Evolutionary conservation across 2,329 filamentous ascomycete species (phyloP).

Genomic region (Diaporthe caulivora): DNA sequence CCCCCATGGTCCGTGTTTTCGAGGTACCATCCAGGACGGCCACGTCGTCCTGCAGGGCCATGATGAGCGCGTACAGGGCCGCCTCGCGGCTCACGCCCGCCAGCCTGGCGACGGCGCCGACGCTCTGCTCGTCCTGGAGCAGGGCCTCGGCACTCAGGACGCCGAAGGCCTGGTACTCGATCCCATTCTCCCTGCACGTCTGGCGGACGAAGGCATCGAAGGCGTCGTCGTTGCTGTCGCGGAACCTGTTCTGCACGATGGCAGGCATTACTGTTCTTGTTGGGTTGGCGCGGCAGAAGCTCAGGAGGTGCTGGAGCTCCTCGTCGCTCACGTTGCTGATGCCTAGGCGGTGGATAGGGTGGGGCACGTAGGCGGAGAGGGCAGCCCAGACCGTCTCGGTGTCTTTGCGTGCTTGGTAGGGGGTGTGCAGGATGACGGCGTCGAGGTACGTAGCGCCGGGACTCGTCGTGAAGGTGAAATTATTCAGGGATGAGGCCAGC

Average conservation of each 20-base stretch:
- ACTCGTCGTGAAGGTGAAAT: slow-evolving; percentile 62
- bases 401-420: slow-evolving; percentile 56
- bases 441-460: slow-evolving; percentile 67
- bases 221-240: slow-evolving; percentile 55
- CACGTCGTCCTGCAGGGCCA: slow-evolving; percentile 54
- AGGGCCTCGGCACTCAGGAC: slow-evolving; percentile 61
- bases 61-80: slow-evolving; percentile 61
- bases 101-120: slow-evolving; percentile 56
- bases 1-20: slow-evolving; percentile 38
- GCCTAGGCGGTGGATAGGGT: slow-evolving; percentile 74
- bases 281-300: slow-evolving; percentile 55
- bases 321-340: slow-evolving; percentile 79
- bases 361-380: slow-evolving; percentile 75
- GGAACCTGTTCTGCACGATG: slow-evolving; percentile 83
- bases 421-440: slow-evolving; percentile 80
- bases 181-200: slow-evolving; percentile 56
- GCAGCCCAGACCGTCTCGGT: slow-evolving; percentile 75
- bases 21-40: slow-evolving; percentile 61
- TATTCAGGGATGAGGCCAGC: slow-evolving; percentile 73
- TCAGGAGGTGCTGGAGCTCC: slow-evolving; percentile 66
- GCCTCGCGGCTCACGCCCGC: slow-evolving; percentile 53
- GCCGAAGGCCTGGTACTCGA: slow-evolving; percentile 68
- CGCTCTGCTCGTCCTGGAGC: slow-evolving; percentile 59
- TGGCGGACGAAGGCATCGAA: slow-evolving; percentile 72
- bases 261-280: slow-evolving; percentile 55